Base-by-base conservation (phyloP, 495 filamentous ascomycete genomes). In the Aspergillus sclerotioniger region DNA sequence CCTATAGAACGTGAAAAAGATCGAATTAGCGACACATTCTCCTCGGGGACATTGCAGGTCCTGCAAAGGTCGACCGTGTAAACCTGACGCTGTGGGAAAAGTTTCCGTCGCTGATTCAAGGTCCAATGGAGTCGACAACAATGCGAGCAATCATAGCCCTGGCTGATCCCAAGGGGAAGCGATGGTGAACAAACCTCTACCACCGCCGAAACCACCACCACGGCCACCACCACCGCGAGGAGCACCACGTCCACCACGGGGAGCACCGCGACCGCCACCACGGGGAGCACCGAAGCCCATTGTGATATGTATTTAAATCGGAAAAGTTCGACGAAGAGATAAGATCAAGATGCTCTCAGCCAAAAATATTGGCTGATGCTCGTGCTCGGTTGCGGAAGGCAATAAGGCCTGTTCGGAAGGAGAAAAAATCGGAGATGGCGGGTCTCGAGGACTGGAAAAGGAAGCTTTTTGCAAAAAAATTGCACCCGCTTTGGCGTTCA, bases 271-370 rank as follows among this genome's bases (percentile, higher is more conserved):
- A 50, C 64, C 60, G 33, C 73, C 67, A 39, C 72, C 72, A 64
- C 71, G 61, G 66, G 72, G 71, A 67, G 62, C 62, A 64, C 62
- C 67, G 64, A 79, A 77, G 54, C 54, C 72, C 76, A 79, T 79
- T 73, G 44, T 69, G 56, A 53, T 61, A 57, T 67, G 48, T 65
- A 21, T 59, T 43, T 15, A 31, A 17, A 31, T 61, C 66, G 69
- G 73, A 61, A 58, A 63, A 49, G 21, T 62, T 54, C 50, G 58
- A 60, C 53, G 37, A 35, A 43, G 10, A 37, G 16, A 20, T 16
- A 15, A n/a, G 39, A 35, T 58, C n/a, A 32, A 32, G 28, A 49
- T 35, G 51, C 56, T 50, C 31, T 56, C 51, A 62, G 60, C 60
- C 60, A 53, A 49, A 51, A 28, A 25, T 28, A 45, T 47, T 37